phyloP scores from a whole-genome alignment of 352 stramenopile species.

The Phytophthora colocasiae region DNA sequence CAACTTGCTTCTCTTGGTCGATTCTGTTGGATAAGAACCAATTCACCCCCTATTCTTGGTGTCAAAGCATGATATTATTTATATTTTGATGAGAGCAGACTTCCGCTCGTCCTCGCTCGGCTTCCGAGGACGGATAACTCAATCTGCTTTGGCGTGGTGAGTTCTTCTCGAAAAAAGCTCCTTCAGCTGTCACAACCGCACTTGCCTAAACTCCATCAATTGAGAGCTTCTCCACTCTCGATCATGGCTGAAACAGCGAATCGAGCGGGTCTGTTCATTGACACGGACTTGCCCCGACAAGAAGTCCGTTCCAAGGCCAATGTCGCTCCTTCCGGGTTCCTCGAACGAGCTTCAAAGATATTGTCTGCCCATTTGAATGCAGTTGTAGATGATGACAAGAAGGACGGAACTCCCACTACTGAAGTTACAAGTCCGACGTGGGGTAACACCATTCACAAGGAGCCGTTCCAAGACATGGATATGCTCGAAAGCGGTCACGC shows the following conservation, averaged over 20 bases:
- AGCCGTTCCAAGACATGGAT: constrained; percentile 87
- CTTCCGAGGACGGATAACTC: neutral
- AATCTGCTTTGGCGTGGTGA: constrained; percentile 1
- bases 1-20: neutral
- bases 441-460: constrained; percentile 68
- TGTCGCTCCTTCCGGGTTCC: constrained; percentile 45
- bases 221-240: constrained; percentile 2
- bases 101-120: constrained; percentile 4
- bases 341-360: constrained; percentile 70
- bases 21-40: constrained; percentile 16
- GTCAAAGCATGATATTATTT: neutral
- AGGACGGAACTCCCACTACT: constrained; percentile 21
- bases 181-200: constrained; percentile 24
- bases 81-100: neutral
- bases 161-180: constrained; percentile 1
- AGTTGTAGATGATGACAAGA: constrained; percentile 29
- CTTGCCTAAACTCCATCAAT: constrained; percentile 33
- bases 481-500: constrained; percentile 85
- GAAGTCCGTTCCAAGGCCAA: constrained; percentile 25
- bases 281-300: constrained; percentile 46
- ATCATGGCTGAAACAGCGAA: constrained; percentile 63
- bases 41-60: constrained; percentile 13
- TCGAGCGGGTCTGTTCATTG: constrained; percentile 62
- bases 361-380: constrained; percentile 42
- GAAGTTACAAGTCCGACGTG: constrained; percentile 43